phyloP scores from a whole-genome alignment of 106 monocot species.

The Dendrobium catenatum region DNA sequence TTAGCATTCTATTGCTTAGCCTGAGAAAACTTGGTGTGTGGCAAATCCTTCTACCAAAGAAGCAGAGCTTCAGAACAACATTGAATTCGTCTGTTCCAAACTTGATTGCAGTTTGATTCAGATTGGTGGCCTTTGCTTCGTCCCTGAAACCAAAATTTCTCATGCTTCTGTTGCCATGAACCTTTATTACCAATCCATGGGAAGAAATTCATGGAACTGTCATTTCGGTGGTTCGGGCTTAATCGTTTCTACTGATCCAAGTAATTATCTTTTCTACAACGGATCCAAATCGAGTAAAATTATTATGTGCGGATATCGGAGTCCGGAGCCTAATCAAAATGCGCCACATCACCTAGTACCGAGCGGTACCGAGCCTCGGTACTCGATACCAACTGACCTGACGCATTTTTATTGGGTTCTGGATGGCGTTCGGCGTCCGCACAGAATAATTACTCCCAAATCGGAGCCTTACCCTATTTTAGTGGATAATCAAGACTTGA shows the following conservation, averaged over 20 bases:
- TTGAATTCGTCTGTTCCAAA: constrained; percentile 25
- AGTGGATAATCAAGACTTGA: no score
- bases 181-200: constrained; percentile 27
- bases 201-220: constrained; percentile 27
- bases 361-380: no score
- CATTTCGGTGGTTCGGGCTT: constrained; percentile 25
- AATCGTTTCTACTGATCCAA: constrained; percentile 22
- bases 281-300: no score
- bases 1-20: neutral
- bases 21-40: constrained; percentile 29
- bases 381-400: no score
- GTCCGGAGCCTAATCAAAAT: no score
- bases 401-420: no score
- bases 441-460: no score
- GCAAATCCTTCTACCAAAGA: constrained; percentile 30
- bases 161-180: constrained; percentile 39
- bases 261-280: neutral
- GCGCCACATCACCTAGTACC: no score
- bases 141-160: constrained; percentile 18
- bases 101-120: constrained; percentile 26
- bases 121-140: constrained; percentile 17
- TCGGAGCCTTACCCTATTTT: no score
- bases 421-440: no score
- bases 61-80: constrained; percentile 13
- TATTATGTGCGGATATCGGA: no score